These are phyloP conservation scores for Fusarium mexicanum DNA, from an alignment of 2,329 filamentous ascomycete genomes.

Conservation along the genomic window DNA sequence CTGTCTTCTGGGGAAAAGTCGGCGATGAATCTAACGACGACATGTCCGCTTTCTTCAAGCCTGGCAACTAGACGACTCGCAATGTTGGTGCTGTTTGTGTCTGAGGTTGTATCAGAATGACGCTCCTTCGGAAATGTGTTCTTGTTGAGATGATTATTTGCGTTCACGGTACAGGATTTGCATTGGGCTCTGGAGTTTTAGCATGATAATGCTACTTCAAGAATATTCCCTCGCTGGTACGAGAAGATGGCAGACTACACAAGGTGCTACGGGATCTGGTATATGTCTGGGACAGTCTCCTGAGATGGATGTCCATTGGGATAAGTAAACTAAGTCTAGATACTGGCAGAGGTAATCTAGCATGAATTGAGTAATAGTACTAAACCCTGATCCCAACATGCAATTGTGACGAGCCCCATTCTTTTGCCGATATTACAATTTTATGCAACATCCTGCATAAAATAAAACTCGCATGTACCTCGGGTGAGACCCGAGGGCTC, in stretches of 20 bases:
- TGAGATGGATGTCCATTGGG: neutral
- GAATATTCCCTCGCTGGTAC: neutral
- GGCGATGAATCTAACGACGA: neutral
- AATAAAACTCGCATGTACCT: neutral
- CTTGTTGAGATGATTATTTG: too few relatives aligned
- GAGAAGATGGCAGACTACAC: neutral
- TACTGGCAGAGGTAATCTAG: neutral
- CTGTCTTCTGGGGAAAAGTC: neutral
- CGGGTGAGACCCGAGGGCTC: neutral
- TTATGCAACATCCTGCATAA: neutral
- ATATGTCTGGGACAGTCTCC: neutral
- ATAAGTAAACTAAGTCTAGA: neutral
- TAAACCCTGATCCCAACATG: neutral
- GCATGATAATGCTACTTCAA: neutral
- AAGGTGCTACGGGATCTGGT: neutral
- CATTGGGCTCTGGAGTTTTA: neutral
- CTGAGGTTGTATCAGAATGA: neutral
- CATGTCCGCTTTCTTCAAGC: neutral
- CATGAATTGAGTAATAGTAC: neutral
- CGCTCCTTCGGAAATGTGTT: neutral
- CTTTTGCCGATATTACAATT: neutral
- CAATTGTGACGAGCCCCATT: neutral
- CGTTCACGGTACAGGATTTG: neutral
- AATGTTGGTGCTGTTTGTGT: fast-evolving
- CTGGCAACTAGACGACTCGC: neutral